Percentiles rank a stretch among this genome's conserved stretches.
These are phyloP conservation scores for Phytopythium mirpurense DNA, from an alignment of 352 stramenopile genomes.

Conservation along the genomic window DNA sequence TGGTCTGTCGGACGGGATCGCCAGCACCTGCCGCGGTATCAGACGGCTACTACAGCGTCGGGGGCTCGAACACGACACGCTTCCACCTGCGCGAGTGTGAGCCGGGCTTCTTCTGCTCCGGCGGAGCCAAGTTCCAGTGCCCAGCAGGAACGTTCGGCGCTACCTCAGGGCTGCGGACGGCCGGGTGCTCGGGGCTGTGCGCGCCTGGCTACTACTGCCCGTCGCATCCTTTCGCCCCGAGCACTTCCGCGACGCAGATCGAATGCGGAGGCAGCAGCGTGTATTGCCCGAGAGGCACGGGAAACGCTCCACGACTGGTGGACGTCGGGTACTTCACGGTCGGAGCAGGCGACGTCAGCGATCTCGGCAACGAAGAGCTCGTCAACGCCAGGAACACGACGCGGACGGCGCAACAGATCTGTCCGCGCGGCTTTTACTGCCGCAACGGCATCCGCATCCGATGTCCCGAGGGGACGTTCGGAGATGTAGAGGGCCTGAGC, in stretches of 20 bases:
- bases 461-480: conserved; percentile 66
- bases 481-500: conserved; percentile 41
- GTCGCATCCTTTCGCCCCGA: conserved; percentile 39
- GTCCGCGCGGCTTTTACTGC: conserved; percentile 67
- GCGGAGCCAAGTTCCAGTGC: conserved; percentile 66
- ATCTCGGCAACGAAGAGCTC: conserved; percentile 2
- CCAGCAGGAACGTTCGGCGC: conserved; percentile 68
- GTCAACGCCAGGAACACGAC: conserved; percentile 43
- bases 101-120: conserved; percentile 65
- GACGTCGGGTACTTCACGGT: conserved; percentile 47
- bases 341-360: conserved; percentile 25
- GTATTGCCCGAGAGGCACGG: conserved; percentile 57
- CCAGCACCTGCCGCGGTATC: conserved; percentile 20
- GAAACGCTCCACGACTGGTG: conserved; percentile 38
- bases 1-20: conserved; percentile 56
- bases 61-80: conserved; percentile 43
- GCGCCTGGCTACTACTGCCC: conserved; percentile 67
- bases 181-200: conserved; percentile 57
- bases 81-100: conserved; percentile 63
- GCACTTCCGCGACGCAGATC: conserved; percentile 31
- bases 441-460: conserved; percentile 54
- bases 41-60: conserved; percentile 69
- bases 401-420: conserved; percentile 41
- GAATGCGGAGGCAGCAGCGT: conserved; percentile 42
- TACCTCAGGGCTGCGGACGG: conserved; percentile 22